Base-by-base conservation (phyloP, 225 moss, liverwort and hornwort species). In the Marchantia polymorpha region DNA sequence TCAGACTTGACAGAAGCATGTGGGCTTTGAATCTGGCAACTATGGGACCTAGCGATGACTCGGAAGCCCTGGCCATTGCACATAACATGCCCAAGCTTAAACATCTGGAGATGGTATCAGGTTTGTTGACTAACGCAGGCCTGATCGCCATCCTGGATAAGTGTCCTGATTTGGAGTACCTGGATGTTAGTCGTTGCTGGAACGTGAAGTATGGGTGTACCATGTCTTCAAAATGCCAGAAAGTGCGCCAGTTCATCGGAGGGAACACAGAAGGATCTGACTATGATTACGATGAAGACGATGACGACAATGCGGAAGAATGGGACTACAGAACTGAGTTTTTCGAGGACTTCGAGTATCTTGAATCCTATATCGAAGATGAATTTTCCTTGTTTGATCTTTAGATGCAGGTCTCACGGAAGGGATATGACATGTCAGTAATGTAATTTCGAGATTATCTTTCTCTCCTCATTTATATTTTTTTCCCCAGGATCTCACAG, bases 71-170 rank as follows among this genome's bases (percentile, higher is more conserved):
- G 49, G 83, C 83, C 20, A 83, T 83, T 23, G 71, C 83, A 23
- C 63, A 83, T 22, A 59, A 78, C 72, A 83, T 83, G 83, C 78
- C 78, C 12, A 83, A 72, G 78, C 72, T 83, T 26, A 77, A 78
- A 26, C 72, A 78, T 31, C 51, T 83, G 58, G 83, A 83, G 63
- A 60, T 83, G 64, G 52, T 39, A 25, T 30, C 63, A 58, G 78
- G 78, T 23, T 69, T 71, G 27, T 39, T 83, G 25, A 78, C 78
- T 31, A 78, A 83, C 22, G 27, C 46, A 63, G 78, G 83, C 0
- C 73, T 83, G 73, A 48, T 64, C n/a, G 83, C 78, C 20, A 83
- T 83, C 19, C 72, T 83, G 15, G 83, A 83, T 48, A 61, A 19
- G 23, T 83, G 83, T 78, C 77, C 63, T 20, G 78, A 71, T 27